A percentile compares a stretch with the other conserved stretches of the same genome.
Conservation (phyloP, 352 stramenopile genomes). For the Halophytophthora batemanensis region DNA sequence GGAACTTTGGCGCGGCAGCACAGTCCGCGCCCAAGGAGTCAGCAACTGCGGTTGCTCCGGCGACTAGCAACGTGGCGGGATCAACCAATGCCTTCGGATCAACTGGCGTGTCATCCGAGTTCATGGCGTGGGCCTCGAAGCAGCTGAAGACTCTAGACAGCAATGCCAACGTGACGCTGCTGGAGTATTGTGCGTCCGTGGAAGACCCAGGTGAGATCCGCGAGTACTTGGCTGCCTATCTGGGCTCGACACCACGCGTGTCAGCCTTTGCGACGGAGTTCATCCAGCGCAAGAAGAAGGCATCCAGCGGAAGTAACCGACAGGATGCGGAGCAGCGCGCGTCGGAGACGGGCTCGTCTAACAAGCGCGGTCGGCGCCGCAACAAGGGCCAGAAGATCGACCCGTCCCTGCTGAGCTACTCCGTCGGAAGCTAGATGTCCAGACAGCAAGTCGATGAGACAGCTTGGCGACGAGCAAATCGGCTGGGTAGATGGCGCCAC, state of each 20-base stretch:
- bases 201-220: constrained; percentile 93
- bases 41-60: not conserved
- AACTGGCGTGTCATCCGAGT: constrained; percentile 53
- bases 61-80: constrained; percentile 9
- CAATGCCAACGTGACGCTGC: constrained; percentile 79
- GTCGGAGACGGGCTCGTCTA: constrained; percentile 32
- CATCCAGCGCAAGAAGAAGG: constrained; percentile 90
- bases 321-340: constrained; percentile 19
- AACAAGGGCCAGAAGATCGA: constrained; percentile 73
- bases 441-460: constrained; percentile 2
- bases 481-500: constrained; percentile 14
- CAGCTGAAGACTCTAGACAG: constrained; percentile 75
- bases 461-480: constrained; percentile 15
- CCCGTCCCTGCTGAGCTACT: constrained; percentile 73
- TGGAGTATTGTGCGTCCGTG: constrained; percentile 95
- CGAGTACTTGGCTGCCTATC: constrained; percentile 95
- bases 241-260: constrained; percentile 94
- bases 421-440: constrained; percentile 37
- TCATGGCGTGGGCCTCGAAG: constrained; percentile 79
- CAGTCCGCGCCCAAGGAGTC: constrained; percentile 22
- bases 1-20: constrained; percentile 72
- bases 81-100: constrained; percentile 50
- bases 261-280: constrained; percentile 97
- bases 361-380: constrained; percentile 59
- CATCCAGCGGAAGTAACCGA: constrained; percentile 15